Percentiles rank a stretch among this genome's conserved stretches.
These are phyloP conservation scores for Colletotrichum somersetense DNA, from an alignment of 2,329 filamentous ascomycete genomes.

Conservation along the genomic window DNA sequence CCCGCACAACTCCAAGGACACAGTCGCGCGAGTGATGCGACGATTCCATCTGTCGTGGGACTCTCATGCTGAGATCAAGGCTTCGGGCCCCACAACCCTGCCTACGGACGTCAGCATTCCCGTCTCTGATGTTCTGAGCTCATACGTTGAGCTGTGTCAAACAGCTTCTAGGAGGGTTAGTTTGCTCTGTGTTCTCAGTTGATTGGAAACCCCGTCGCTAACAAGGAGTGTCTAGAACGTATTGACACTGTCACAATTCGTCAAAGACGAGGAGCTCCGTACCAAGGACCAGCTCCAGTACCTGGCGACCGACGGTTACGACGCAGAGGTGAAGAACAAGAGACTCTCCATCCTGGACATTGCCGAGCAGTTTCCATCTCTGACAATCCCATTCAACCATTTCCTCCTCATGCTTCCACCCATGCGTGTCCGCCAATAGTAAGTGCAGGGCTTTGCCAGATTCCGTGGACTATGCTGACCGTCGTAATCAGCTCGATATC, in stretches of 20 bases:
- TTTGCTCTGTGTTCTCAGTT: constrained; percentile 43
- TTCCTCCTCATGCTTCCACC: constrained; percentile 75
- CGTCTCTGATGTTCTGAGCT: constrained; percentile 73
- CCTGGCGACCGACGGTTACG: constrained; percentile 55
- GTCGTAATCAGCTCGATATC: constrained; percentile 67
- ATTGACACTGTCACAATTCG: constrained; percentile 42
- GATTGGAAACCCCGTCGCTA: neutral
- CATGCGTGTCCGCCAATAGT: constrained; percentile 61
- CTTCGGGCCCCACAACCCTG: constrained; percentile 64
- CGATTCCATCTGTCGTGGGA: constrained; percentile 79
- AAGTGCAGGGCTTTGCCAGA: neutral
- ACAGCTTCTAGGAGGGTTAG: constrained; percentile 75
- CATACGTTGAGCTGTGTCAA: constrained; percentile 80
- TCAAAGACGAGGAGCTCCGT: constrained; percentile 51
- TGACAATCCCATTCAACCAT: constrained; percentile 67
- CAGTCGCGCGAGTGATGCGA: constrained; percentile 73
- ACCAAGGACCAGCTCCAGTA: constrained; percentile 53
- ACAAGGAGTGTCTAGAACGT: constrained; percentile 56
- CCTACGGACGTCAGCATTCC: constrained; percentile 70
- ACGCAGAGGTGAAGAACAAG: constrained; percentile 58
- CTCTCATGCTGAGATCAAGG: constrained; percentile 71
- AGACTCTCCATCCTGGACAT: constrained; percentile 71
- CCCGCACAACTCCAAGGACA: constrained; percentile 75
- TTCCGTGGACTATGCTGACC: neutral
- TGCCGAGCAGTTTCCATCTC: constrained; percentile 66